Evolutionary conservation across 345 rosid genomes (phyloP).

Genomic region (Salix brachista): DNA sequence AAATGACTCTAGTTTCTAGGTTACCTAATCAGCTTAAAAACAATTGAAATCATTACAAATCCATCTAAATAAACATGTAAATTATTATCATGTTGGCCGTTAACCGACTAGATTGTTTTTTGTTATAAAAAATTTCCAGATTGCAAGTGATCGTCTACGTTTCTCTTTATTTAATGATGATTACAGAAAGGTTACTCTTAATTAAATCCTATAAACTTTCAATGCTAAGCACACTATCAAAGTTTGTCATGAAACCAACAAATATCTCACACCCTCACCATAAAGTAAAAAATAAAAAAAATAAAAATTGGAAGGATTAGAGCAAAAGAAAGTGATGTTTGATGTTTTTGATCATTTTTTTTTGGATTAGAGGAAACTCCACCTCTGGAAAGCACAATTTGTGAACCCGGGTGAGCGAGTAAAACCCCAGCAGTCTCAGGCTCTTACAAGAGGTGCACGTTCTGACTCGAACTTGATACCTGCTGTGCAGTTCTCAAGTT

Average conservation of each 20-base stretch:
- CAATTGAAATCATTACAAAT: not conserved
- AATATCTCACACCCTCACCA: not conserved
- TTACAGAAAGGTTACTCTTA: not conserved
- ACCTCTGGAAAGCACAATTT: fast-evolving
- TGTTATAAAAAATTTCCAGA: not conserved
- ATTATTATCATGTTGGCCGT: not conserved
- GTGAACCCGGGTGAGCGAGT: no score
- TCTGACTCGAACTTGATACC: fast-evolving
- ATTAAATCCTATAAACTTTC: not conserved
- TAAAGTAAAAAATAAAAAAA: not conserved
- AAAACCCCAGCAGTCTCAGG: no score
- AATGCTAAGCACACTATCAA: not conserved
- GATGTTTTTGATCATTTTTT: no score
- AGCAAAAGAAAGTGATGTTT: not conserved
- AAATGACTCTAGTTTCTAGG: not conserved
- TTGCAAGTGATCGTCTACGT: not conserved
- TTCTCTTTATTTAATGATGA: not conserved
- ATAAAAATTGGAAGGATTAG: not conserved
- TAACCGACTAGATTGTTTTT: not conserved
- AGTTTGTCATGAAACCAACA: not conserved
- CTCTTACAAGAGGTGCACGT: no score
- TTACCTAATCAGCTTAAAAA: not conserved
- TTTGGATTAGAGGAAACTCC: no score
- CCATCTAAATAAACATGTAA: not conserved
- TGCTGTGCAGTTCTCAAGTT: no score